These are phyloP conservation scores for Hanseniaspora hatyaiensis DNA, from an alignment of 805 yeast species.

Conservation along the genomic window DNA sequence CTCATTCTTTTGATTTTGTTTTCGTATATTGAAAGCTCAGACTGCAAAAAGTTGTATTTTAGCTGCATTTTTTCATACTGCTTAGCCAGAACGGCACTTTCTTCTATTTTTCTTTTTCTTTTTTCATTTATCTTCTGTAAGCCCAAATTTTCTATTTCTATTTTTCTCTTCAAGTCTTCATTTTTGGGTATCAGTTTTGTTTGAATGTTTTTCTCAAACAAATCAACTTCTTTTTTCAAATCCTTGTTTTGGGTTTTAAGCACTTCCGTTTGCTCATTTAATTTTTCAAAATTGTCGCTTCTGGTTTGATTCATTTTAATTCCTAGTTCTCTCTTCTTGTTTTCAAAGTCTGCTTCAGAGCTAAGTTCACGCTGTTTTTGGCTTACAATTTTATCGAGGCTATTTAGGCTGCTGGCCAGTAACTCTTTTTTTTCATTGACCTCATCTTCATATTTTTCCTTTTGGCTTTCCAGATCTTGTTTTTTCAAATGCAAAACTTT, in stretches of 20 bases:
- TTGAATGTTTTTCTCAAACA: neutral
- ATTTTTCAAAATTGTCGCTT: neutral
- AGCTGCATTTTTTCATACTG: slow-evolving; percentile 18
- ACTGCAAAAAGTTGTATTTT: slow-evolving; percentile 17
- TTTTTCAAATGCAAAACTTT: neutral
- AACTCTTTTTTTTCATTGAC: slow-evolving; percentile 27
- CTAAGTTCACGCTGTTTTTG: slow-evolving; percentile 16
- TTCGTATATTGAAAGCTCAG: slow-evolving; percentile 13
- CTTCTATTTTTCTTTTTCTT: slow-evolving; percentile 12
- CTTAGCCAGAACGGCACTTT: slow-evolving; percentile 21
- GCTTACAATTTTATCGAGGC: neutral
- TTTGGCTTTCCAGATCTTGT: slow-evolving; percentile 31
- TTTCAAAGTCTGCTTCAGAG: slow-evolving; percentile 15
- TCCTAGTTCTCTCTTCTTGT: slow-evolving; percentile 18
- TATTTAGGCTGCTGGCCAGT: slow-evolving; percentile 23
- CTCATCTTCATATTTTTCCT: slow-evolving; percentile 25
- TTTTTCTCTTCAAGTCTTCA: slow-evolving; percentile 14
- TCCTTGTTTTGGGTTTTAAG: neutral
- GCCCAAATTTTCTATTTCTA: slow-evolving; percentile 23
- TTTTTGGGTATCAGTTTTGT: slow-evolving; percentile 1
- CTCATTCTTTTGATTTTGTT: neutral
- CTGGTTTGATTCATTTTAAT: slow-evolving; percentile 19
- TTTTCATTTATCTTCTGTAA: slow-evolving; percentile 21
- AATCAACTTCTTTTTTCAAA: slow-evolving; percentile 1
- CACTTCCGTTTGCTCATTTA: slow-evolving; percentile 12